phyloP scores from a whole-genome alignment of 2,329 filamentous ascomycete species.

The Penicillium sp. region DNA sequence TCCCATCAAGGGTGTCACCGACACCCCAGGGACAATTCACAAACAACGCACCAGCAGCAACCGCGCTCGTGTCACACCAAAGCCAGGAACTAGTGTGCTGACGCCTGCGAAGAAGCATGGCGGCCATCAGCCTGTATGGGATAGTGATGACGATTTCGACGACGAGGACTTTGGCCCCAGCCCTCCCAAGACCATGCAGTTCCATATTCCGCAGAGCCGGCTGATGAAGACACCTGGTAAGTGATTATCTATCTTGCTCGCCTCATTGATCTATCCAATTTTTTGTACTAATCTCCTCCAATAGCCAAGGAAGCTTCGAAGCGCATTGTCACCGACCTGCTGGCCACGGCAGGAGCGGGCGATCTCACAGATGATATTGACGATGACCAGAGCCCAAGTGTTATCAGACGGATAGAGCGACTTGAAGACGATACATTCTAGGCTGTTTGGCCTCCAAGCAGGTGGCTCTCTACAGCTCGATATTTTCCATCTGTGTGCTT shows the following conservation, averaged over 20 bases:
- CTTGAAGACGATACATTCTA: slow-evolving; percentile 57
- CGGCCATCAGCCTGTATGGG: slow-evolving; percentile 63
- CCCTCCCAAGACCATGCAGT: slow-evolving; percentile 76
- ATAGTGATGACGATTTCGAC: slow-evolving; percentile 72
- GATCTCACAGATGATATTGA: slow-evolving; percentile 46
- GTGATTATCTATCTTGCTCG: slow-evolving; percentile 10
- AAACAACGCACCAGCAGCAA: slow-evolving; percentile 49
- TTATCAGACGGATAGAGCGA: slow-evolving; percentile 49
- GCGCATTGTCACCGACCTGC: slow-evolving; percentile 56
- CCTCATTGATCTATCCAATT: background rate
- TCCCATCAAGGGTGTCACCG: slow-evolving; percentile 58
- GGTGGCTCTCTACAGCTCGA: background rate
- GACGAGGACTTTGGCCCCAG: slow-evolving; percentile 73
- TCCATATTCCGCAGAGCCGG: slow-evolving; percentile 57
- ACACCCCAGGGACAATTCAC: slow-evolving; percentile 49
- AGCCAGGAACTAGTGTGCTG: slow-evolving; percentile 84
- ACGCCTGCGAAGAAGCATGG: slow-evolving; percentile 65
- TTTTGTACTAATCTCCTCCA: background rate
- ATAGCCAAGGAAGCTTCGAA: slow-evolving; percentile 57
- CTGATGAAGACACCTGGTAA: slow-evolving; percentile 57
- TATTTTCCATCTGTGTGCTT: background rate
- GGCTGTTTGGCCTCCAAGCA: background rate
- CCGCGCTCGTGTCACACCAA: slow-evolving; percentile 56
- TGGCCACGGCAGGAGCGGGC: slow-evolving; percentile 53
- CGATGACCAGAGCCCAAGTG: slow-evolving; percentile 52